phyloP scores from a whole-genome alignment of 345 rosid species.

The Erucastrum elatum region DNA sequence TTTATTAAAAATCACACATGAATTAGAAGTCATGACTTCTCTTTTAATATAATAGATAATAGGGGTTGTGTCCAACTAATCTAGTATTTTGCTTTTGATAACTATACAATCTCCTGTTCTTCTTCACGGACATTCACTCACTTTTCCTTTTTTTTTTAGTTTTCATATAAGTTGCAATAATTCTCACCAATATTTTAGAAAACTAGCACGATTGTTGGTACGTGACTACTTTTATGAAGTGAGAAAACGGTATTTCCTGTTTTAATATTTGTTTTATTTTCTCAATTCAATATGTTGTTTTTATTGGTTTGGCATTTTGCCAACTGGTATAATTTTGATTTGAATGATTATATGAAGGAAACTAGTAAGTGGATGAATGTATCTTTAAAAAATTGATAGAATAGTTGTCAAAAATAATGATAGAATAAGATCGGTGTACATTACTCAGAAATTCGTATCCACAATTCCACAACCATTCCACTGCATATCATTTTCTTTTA shows the following conservation, averaged over 20 bases:
- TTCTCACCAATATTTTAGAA: slow-evolving; percentile 6
- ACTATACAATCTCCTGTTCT: too few species aligned
- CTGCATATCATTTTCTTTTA: too few species aligned
- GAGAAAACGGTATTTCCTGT: neutral
- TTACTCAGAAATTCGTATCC: neutral
- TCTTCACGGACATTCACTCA: too few species aligned
- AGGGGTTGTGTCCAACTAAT: too few species aligned
- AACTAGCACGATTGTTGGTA: slow-evolving; percentile 6
- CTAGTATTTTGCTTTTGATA: too few species aligned
- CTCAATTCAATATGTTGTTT: neutral
- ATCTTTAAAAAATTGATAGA: too few species aligned
- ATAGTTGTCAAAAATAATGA: too few species aligned
- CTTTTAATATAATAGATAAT: too few species aligned
- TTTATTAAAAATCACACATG: too few species aligned
- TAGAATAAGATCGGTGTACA: neutral
- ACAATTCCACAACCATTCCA: too few species aligned
- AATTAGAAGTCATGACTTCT: too few species aligned
- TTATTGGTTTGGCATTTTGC: slow-evolving; percentile 15
- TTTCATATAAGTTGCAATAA: neutral
- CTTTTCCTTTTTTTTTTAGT: neutral
- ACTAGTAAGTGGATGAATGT: neutral
- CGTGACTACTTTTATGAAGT: slow-evolving; percentile 7
- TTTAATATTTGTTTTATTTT: slow-evolving; percentile 13
- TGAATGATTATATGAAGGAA: neutral
- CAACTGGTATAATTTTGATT: slow-evolving; percentile 20